These are phyloP conservation scores for Trichosporon faecale DNA, from an alignment of 1,284 basidiomycete species.

Conservation along the genomic window DNA sequence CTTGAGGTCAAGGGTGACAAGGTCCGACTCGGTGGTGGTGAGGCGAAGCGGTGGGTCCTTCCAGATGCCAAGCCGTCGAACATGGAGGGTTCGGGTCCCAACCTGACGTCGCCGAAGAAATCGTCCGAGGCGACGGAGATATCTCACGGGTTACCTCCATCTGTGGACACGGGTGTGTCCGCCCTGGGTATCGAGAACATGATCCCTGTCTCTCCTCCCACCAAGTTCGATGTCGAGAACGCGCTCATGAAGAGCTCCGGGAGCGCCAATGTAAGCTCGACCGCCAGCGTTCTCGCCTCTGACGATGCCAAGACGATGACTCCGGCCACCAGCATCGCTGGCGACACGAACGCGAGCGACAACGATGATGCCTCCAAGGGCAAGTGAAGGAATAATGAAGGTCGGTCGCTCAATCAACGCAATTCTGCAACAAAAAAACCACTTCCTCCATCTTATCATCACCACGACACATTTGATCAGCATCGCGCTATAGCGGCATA, in stretches of 20 bases:
- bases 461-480: not conserved
- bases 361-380: slow-evolving; percentile 13
- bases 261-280: slow-evolving; percentile 24
- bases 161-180: slow-evolving; percentile 9
- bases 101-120: slow-evolving; percentile 21
- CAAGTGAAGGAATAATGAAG: not conserved
- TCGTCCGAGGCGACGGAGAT: slow-evolving; percentile 23
- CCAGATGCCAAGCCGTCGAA: slow-evolving; percentile 59
- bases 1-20: slow-evolving; percentile 67
- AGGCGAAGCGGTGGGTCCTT: slow-evolving; percentile 68
- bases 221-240: slow-evolving; percentile 40
- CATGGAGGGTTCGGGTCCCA: slow-evolving; percentile 19
- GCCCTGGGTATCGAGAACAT: slow-evolving; percentile 25
- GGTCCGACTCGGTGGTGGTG: slow-evolving; percentile 62
- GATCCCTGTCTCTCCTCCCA: slow-evolving; percentile 14
- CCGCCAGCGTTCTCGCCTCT: slow-evolving; percentile 27
- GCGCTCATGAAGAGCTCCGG: slow-evolving; percentile 41
- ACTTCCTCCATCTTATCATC: not conserved
- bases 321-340: slow-evolving; percentile 29
- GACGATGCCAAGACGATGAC: slow-evolving; percentile 30
- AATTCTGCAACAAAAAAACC: not conserved
- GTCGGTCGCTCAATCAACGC: not conserved
- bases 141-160: slow-evolving; percentile 22
- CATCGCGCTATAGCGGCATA: not conserved
- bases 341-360: slow-evolving; percentile 24